Base-by-base conservation (phyloP, 106 monocot species). In the Phalaenopsis equestris region DNA sequence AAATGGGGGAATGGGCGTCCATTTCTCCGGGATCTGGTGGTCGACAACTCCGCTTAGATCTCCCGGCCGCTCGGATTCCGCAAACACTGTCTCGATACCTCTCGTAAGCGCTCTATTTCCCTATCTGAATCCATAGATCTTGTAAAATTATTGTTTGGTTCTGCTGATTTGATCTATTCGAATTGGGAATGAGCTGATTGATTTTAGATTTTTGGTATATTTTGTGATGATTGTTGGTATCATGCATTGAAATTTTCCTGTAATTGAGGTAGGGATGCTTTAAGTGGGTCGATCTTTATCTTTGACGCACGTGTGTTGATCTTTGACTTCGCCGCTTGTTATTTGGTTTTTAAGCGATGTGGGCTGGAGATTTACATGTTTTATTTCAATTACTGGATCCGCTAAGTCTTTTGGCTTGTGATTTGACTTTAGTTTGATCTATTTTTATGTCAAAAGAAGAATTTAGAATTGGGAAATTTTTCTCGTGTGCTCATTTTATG, bases 21-120 rank as follows among this genome's bases (percentile, higher is more conserved):
- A 61, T 61, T 61, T 61, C 61, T 61, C 3, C 61, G 61, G 21
- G 61, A 39, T 70, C 70, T 30, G 70, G 70, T 39, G 70, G 70
- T 38, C 38, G 38, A 70, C n/a, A 39, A 38, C 8, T 70, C 11
- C 0, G 11, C 37, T 8, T 15, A 37, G 70, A 70, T 70, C 39
- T 70, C n/a, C 21, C 9, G 21, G 9, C 64, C 64, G 64, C 37
- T 70, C 39, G 15, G 70, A 70, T 70, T 8, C 61, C 10, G 8
- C 21, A n/a, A n/a, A 10, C 61, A 5, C 61, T 21, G 61, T 21
- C 61, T 61, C 8, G 0, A 1, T 21, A 6, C 61, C 21, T 61
- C 61, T 21, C 61, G 61, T 61, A 61, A 61, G 61, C 21, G 21
- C 61, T 21, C 7, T 23, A 5, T 6, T 10, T 57, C 57, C 2